Evolutionary conservation across 805 yeast genomes (phyloP), one percentile per base, ranked within the genome.

Genomic region (Candida oleophila): DNA sequence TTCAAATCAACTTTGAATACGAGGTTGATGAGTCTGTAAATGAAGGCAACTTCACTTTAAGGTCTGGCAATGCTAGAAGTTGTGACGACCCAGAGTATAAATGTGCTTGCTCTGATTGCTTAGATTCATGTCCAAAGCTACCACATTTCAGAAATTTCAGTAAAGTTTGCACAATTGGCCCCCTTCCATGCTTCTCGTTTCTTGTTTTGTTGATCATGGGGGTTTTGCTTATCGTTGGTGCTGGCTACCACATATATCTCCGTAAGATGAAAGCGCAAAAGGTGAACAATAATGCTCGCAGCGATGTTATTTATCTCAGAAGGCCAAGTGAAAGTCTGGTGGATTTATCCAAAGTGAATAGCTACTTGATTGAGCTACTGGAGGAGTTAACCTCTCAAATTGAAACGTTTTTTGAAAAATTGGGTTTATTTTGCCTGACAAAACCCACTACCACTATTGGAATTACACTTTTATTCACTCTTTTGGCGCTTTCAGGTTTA

Each of bases 61-160:
- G 65, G 44, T 21, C 53, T 35, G 64, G 76, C 55, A 51, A 49
- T 1, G 58, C 77, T 53, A 59, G 56, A 35, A 57, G 72, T 12
- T 92, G 98, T 62, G 77, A 81, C 52, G 91, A 85, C 53, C 62
- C 69, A 1, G 74, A 71, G 37, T 92, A 81, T 61, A 79, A 78
- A 53, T 90, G 97, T 66, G 87, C 98, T 0, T 92, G 99, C 59
- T 77, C 96, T 0, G 99, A 92, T 65, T 92, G 99, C 64, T 81
- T 86, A 0, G 70, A 62, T 1, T 77, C 90, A 1, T 92, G 99
- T 59, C 97, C 98, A 0, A 59, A 52, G 0, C 71, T 92, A 19
- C 81, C 81, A 0, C 67, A 69, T 0, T 61, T 85, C 33, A 58
- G 64, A 5, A 62, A 67, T 1, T 60, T 57, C 34, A 54, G 61